A percentile compares a stretch with the other conserved stretches of the same genome.
phyloP scores from a whole-genome alignment of 768 basidiomycete species.

The Pisolithus orientalis region DNA sequence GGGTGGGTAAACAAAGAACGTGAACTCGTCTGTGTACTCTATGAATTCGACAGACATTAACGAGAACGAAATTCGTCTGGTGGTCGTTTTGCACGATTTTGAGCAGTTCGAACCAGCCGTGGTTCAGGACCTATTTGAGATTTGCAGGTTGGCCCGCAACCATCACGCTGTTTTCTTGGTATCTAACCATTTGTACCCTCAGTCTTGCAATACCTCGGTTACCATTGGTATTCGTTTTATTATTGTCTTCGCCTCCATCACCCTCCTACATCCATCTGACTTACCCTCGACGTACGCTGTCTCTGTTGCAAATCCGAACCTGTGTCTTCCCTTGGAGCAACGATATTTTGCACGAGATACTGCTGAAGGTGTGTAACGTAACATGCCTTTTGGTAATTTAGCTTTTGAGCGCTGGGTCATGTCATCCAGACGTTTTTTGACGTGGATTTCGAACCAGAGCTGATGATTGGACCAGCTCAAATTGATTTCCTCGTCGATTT shows the following conservation, averaged over 20 bases:
- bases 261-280: constrained; percentile 53
- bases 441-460: constrained; percentile 47
- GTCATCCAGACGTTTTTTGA: constrained; percentile 57
- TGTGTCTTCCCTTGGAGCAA: constrained; percentile 45
- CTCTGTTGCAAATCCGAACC: constrained; percentile 48
- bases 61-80: constrained; percentile 33
- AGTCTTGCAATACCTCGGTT: constrained; percentile 50
- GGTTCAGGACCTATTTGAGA: constrained; percentile 63
- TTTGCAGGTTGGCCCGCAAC: constrained; percentile 50
- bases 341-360: constrained; percentile 44
- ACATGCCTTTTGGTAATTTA: background rate
- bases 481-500: constrained; percentile 56
- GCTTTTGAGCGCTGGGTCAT: background rate
- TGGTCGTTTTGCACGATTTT: constrained; percentile 66
- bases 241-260: constrained; percentile 48
- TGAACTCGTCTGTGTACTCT: background rate
- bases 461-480: constrained; percentile 54
- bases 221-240: constrained; percentile 61
- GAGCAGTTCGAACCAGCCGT: constrained; percentile 61
- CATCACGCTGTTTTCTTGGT: background rate
- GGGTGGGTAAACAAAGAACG: constrained; percentile 27
- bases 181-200: background rate
- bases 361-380: constrained; percentile 42
- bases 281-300: constrained; percentile 54
- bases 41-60: constrained; percentile 5